Evolutionary conservation across 1,284 basidiomycete genomes (phyloP).

Genomic region (Cryptococcus jaspeensis): DNA sequence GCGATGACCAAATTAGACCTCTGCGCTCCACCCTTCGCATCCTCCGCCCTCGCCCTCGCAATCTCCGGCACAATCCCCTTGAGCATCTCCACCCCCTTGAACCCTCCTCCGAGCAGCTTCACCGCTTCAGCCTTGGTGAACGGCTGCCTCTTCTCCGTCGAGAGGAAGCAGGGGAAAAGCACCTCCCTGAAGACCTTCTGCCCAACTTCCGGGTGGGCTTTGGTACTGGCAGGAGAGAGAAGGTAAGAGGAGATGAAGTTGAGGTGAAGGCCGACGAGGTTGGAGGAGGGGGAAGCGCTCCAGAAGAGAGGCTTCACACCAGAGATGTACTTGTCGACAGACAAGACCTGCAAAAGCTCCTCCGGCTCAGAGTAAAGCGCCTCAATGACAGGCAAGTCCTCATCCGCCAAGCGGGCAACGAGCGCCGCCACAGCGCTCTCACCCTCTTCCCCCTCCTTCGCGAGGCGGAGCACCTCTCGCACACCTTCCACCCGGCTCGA

Average conservation of each 20-base stretch:
- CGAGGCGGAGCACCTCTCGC: constrained; percentile 36
- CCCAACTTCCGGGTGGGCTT: constrained; percentile 43
- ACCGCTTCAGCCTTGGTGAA: constrained; percentile 40
- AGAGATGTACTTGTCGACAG: constrained; percentile 55
- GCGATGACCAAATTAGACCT: constrained; percentile 18
- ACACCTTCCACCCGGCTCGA: constrained; percentile 48
- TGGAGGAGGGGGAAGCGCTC: constrained; percentile 40
- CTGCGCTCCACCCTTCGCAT: constrained; percentile 3
- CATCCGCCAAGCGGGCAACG: constrained; percentile 66
- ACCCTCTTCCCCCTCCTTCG: constrained; percentile 24
- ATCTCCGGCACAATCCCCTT: constrained; percentile 20
- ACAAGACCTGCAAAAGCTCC: constrained; percentile 56
- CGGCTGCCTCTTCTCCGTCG: constrained; percentile 66
- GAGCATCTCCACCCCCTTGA: constrained; percentile 38
- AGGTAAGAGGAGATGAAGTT: constrained; percentile 63
- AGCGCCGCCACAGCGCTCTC: constrained; percentile 38
- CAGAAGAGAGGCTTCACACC: constrained; percentile 56
- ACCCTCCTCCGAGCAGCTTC: constrained; percentile 13
- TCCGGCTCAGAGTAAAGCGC: constrained; percentile 62
- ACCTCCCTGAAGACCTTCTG: constrained; percentile 60
- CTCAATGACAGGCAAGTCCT: constrained; percentile 61
- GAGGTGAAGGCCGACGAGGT: constrained; percentile 59
- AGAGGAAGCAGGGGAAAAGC: constrained; percentile 71
- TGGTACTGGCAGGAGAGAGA: constrained; percentile 16
- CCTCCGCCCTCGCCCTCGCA: constrained; percentile 7